Conservation (phyloP, 1,284 basidiomycete species). For the Fistulina hepatica region DNA sequence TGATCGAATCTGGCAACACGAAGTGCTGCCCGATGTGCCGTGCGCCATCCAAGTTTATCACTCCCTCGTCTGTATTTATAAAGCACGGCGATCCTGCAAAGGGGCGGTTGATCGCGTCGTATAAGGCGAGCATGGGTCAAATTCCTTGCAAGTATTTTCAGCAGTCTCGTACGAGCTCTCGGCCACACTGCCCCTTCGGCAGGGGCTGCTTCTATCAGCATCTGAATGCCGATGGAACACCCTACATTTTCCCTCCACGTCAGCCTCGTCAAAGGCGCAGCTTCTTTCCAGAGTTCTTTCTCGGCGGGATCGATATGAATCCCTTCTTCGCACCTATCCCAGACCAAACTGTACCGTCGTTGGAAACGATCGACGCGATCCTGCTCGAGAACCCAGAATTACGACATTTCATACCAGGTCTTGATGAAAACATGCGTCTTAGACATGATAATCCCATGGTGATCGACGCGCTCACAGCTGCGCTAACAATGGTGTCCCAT, state of each 20-base stretch:
- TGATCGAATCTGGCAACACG: constrained; percentile 42
- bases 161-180: constrained; percentile 30
- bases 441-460: too few relatives aligned
- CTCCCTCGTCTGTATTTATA: constrained; percentile 57
- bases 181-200: constrained; percentile 61
- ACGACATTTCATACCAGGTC: too few relatives aligned
- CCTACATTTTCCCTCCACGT: constrained; percentile 24
- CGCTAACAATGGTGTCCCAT: too few relatives aligned
- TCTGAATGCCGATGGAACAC: constrained; percentile 50
- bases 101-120: constrained; percentile 36
- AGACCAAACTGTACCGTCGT: too few relatives aligned
- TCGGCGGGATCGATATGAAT: too few relatives aligned
- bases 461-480: too few relatives aligned
- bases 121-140: constrained; percentile 60
- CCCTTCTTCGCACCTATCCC: too few relatives aligned
- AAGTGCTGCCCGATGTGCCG: constrained; percentile 73
- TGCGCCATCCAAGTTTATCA: constrained; percentile 47
- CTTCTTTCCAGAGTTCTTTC: too few relatives aligned
- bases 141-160: constrained; percentile 64
- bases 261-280: constrained; percentile 44
- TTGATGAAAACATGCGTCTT: too few relatives aligned
- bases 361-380: too few relatives aligned
- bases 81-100: constrained; percentile 43
- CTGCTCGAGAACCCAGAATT: too few relatives aligned
- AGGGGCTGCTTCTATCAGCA: constrained; percentile 70